Percentiles rank a stretch among this genome's conserved stretches.
Evolutionary conservation across 257 asterid species (phyloP).

Genomic region (Fraxinus pennsylvanica): DNA sequence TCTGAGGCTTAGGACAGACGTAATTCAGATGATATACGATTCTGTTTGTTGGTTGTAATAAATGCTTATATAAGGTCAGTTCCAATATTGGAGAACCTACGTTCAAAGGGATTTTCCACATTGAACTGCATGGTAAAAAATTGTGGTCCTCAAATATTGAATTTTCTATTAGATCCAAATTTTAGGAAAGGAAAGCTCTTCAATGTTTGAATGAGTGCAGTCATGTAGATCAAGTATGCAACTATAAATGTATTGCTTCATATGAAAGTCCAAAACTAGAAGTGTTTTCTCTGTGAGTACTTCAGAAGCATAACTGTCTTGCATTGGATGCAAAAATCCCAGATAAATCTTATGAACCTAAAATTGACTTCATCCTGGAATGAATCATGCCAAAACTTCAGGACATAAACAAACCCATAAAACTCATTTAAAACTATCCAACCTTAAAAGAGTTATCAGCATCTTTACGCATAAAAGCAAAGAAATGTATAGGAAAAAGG

Average conservation of each 20-base stretch:
- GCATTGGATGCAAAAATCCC: conserved; percentile 83
- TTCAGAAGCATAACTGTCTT: conserved; percentile 86
- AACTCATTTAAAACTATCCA: no score
- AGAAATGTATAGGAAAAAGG: no score
- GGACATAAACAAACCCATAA: no score
- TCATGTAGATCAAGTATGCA: conserved; percentile 93
- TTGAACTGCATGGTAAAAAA: conserved; percentile 74
- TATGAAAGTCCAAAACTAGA: conserved; percentile 77
- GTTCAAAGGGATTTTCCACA: conserved; percentile 87
- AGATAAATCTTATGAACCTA: conserved; percentile 45
- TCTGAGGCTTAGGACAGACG: conserved; percentile 78
- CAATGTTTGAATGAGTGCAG: conserved; percentile 89
- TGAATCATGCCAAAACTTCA: no score
- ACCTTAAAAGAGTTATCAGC: no score
- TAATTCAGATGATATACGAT: conserved; percentile 81
- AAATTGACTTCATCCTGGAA: no score
- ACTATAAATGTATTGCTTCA: conserved; percentile 76
- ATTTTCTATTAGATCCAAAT: conserved; percentile 74
- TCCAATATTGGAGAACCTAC: conserved; percentile 60
- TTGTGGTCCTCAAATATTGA: conserved; percentile 81
- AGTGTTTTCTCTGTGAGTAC: conserved; percentile 76
- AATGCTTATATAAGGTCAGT: conserved; percentile 83
- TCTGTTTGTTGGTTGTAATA: conserved; percentile 74
- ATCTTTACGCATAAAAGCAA: no score
- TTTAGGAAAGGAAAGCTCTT: conserved; percentile 86